phyloP scores from a whole-genome alignment of 371 early-diverging fungal genomes.

The Mucor velutinosus region DNA sequence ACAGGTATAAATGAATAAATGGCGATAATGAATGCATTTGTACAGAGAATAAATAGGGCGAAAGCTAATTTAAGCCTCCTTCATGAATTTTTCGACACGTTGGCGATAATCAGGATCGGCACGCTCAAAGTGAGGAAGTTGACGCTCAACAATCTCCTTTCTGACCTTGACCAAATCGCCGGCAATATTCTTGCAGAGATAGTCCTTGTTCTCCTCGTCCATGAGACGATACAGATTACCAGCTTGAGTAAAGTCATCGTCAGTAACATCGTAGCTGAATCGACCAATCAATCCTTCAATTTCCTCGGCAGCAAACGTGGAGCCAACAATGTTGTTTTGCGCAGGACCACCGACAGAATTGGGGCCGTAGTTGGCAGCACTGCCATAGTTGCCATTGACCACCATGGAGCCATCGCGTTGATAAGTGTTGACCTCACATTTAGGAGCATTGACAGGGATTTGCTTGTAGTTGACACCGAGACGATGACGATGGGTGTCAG shows the following conservation, averaged over 20 bases:
- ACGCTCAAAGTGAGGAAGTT: conserved; percentile 72
- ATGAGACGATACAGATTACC: conserved; percentile 67
- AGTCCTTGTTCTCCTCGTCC: conserved; percentile 62
- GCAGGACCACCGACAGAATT: conserved; percentile 62
- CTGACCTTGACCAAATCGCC: conserved; percentile 66
- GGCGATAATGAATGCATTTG: background rate
- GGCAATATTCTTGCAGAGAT: conserved; percentile 70
- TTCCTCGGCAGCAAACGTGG: conserved; percentile 44
- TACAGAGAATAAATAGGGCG: background rate
- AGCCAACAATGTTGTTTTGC: conserved; percentile 54
- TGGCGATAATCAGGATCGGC: conserved; percentile 76
- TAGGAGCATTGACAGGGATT: conserved; percentile 74
- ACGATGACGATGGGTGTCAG: conserved; percentile 80
- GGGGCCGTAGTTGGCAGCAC: conserved; percentile 75
- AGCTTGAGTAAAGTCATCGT: conserved; percentile 76
- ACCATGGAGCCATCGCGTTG: conserved; percentile 65
- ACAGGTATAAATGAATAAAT: background rate
- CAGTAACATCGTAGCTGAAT: conserved; percentile 55
- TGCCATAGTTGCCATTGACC: conserved; percentile 66
- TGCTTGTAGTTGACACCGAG: conserved; percentile 76
- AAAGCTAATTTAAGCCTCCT: background rate
- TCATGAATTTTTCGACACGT: conserved; percentile 56
- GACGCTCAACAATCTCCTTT: conserved; percentile 68
- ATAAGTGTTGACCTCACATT: conserved; percentile 48
- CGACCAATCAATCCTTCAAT: conserved; percentile 61